phyloP scores from a whole-genome alignment of 441 rosid genomes.

The Euphorbia celastroides region DNA sequence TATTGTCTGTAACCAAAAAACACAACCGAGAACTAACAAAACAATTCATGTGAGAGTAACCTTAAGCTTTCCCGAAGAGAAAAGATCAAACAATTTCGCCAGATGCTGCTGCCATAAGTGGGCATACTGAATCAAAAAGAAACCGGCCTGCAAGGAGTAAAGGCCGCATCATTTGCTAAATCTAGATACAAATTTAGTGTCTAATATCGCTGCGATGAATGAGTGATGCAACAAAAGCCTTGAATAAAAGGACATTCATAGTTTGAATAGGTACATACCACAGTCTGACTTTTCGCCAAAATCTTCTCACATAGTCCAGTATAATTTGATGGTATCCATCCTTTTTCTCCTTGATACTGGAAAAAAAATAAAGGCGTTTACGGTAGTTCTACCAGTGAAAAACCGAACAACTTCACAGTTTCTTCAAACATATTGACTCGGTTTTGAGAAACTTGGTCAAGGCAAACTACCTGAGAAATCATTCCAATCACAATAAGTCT shows the following conservation, averaged over 20 bases:
- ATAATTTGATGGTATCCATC: conserved; percentile 87
- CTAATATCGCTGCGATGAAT: not conserved
- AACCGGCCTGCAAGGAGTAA: conserved; percentile 61
- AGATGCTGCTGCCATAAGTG: conserved; percentile 82
- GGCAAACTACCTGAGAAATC: conserved; percentile 82
- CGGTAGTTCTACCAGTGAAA: not conserved
- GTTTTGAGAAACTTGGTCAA: not conserved
- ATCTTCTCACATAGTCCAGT: conserved; percentile 91
- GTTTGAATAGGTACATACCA: conserved; percentile 52
- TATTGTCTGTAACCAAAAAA: not conserved
- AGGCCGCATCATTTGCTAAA: not conserved
- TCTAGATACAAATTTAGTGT: not conserved
- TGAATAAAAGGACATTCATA: not conserved
- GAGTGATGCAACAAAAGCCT: not conserved
- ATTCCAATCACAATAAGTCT: conserved; percentile 88
- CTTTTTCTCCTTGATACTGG: conserved; percentile 91
- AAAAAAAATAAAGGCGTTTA: conserved; percentile 13
- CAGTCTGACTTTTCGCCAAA: conserved; percentile 87
- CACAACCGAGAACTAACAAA: not conserved
- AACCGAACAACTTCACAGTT: not conserved
- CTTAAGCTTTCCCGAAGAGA: conserved; percentile 81
- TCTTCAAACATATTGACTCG: not conserved
- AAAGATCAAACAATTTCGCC: conserved; percentile 55
- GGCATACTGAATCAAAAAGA: conserved; percentile 73
- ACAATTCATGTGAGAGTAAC: conserved; percentile 26